phyloP scores from a whole-genome alignment of 257 asterid species.

The Fraxinus pennsylvanica region DNA sequence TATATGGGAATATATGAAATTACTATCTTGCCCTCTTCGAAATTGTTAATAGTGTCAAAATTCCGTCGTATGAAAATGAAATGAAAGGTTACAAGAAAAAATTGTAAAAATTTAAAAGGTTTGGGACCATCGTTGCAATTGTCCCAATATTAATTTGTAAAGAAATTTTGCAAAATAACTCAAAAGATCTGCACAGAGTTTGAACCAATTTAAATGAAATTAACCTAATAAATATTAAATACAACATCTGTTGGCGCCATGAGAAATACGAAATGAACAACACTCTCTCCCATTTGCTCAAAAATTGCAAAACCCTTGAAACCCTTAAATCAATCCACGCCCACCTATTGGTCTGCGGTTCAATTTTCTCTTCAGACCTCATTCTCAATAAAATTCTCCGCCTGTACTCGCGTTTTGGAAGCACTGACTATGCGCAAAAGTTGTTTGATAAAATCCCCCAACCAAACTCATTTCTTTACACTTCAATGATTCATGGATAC shows the following conservation, averaged over 20 bases:
- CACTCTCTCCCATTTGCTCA: conserved; percentile 14
- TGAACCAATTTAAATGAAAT: neutral
- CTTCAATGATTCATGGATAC: conserved; percentile 32
- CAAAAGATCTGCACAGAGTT: neutral
- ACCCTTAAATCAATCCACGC: conserved; percentile 8
- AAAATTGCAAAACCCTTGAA: conserved; percentile 20
- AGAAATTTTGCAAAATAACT: neutral
- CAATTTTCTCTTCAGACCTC: conserved; percentile 22
- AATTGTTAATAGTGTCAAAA: too few relatives aligned
- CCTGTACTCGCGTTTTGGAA: neutral
- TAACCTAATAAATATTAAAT: neutral
- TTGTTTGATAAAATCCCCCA: conserved; percentile 28
- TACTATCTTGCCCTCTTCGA: too few relatives aligned
- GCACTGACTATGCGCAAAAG: conserved; percentile 3
- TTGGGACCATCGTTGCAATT: too few relatives aligned
- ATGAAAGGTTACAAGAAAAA: too few relatives aligned
- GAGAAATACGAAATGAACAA: conserved; percentile 16
- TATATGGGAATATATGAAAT: too few relatives aligned
- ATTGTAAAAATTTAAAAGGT: too few relatives aligned
- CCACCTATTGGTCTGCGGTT: conserved; percentile 3
- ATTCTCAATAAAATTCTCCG: conserved; percentile 9
- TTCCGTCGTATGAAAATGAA: too few relatives aligned
- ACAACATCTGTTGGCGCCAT: conserved; percentile 19
- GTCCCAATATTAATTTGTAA: too few relatives aligned
- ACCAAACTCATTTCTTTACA: conserved; percentile 18